Conservation (phyloP, 495 filamentous ascomycete species). For the Neurospora sublineolata region DNA sequence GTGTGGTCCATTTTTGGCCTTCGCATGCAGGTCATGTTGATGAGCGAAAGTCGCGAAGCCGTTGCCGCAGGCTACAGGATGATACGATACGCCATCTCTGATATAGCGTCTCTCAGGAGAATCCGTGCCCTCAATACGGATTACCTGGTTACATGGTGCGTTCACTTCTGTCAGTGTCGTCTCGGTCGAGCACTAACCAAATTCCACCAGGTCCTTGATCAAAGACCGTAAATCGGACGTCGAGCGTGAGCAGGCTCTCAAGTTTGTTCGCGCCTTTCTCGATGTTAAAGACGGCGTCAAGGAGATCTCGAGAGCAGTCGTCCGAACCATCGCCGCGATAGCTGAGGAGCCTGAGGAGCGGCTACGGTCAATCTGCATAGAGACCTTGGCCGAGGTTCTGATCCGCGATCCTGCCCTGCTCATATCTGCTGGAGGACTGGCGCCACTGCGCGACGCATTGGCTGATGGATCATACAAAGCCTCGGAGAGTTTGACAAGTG, state of each 20-base stretch:
- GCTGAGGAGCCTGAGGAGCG: constrained; percentile 86
- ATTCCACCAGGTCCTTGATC: constrained; percentile 53
- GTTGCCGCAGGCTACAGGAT: constrained; percentile 90
- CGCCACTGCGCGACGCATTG: constrained; percentile 71
- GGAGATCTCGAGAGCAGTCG: constrained; percentile 76
- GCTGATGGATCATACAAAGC: constrained; percentile 85
- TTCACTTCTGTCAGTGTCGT: background rate
- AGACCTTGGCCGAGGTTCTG: constrained; percentile 85
- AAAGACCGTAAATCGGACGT: constrained; percentile 94
- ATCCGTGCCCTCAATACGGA: constrained; percentile 85
- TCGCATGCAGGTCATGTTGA: constrained; percentile 85
- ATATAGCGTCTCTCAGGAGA: constrained; percentile 74
- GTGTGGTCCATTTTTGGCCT: constrained; percentile 90
- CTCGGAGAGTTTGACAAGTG: constrained; percentile 70
- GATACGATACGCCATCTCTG: constrained; percentile 87
- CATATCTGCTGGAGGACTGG: constrained; percentile 68
- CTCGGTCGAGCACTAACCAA: background rate
- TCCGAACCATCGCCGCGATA: constrained; percentile 77
- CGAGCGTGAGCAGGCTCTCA: constrained; percentile 91
- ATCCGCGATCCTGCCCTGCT: constrained; percentile 72
- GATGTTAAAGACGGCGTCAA: constrained; percentile 87
- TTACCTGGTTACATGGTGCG: constrained; percentile 68
- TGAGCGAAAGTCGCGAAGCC: constrained; percentile 90
- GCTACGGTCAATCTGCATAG: constrained; percentile 74
- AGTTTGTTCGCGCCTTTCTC: constrained; percentile 90